phyloP scores from a whole-genome alignment of 129 eudicot species.

The Helianthus annuus region DNA sequence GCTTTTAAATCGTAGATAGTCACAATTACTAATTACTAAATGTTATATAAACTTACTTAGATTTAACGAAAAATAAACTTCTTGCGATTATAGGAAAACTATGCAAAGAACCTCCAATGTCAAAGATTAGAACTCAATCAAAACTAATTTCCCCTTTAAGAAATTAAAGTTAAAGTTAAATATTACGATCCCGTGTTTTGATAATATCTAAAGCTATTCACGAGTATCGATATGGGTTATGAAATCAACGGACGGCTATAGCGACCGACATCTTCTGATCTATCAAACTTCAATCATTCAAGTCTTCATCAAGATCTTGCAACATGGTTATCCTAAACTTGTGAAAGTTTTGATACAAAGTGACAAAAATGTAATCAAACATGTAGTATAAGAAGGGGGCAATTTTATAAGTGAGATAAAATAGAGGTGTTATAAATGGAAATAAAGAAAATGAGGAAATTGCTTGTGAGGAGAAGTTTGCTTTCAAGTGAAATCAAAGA shows the following conservation, averaged over 20 bases:
- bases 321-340: not conserved
- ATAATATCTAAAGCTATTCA: not conserved
- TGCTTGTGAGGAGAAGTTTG: conserved; percentile 32
- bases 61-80: not conserved
- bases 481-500: conserved; percentile 45
- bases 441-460: conserved; percentile 11
- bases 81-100: not conserved
- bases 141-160: not conserved
- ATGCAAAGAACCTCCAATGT: not conserved
- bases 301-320: not conserved
- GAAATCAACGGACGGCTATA: not conserved
- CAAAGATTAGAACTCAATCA: not conserved
- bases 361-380: not conserved
- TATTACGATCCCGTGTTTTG: not conserved
- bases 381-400: not conserved
- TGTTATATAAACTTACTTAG: not conserved
- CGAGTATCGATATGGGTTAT: not conserved
- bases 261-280: not conserved
- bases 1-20: not conserved
- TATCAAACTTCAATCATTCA: not conserved
- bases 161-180: not conserved
- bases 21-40: no score
- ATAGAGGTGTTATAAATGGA: conserved; percentile 6
- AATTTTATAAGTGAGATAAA: not conserved
- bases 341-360: not conserved